These are phyloP conservation scores for Pleurotus citrinopileatus DNA, from an alignment of 768 basidiomycete genomes.

Conservation along the genomic window DNA sequence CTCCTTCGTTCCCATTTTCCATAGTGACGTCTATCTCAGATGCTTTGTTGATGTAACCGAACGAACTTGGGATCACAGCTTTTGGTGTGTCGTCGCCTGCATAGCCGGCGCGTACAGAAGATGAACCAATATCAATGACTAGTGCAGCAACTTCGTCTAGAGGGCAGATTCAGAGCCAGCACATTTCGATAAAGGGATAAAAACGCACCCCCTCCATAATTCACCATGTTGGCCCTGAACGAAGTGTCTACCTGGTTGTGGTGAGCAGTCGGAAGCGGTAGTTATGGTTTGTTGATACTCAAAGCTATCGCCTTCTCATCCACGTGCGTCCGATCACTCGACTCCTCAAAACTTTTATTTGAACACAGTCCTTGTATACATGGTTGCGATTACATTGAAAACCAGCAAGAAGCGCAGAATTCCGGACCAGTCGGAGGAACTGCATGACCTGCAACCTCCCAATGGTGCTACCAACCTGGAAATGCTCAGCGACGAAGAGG, in stretches of 20 bases:
- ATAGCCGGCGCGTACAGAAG: conserved; percentile 90
- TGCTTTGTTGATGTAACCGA: conserved; percentile 60
- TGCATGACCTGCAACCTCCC: conserved; percentile 24
- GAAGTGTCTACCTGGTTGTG: neutral
- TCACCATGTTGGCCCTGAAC: conserved; percentile 54
- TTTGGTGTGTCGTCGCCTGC: conserved; percentile 97
- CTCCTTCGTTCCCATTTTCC: conserved; percentile 42
- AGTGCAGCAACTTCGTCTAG: conserved; percentile 96
- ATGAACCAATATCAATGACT: conserved; percentile 91
- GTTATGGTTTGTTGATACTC: conserved; percentile 25
- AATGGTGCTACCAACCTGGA: conserved; percentile 50
- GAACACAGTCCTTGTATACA: conserved; percentile 22
- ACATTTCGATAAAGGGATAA: neutral
- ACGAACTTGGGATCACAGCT: conserved; percentile 85
- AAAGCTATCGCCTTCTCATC: conserved; percentile 22
- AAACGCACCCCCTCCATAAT: conserved; percentile 79
- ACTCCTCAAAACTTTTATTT: conserved; percentile 18
- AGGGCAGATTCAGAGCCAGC: conserved; percentile 2
- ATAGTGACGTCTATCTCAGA: conserved; percentile 52
- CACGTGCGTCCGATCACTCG: conserved; percentile 10
- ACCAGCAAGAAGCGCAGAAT: conserved; percentile 60
- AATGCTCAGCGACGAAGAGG: conserved; percentile 76
- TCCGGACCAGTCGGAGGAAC: conserved; percentile 34
- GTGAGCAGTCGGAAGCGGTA: conserved; percentile 12
- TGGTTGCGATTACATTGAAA: conserved; percentile 33